Base-by-base conservation (phyloP, 2,329 filamentous ascomycete genomes). In the Bipolaris gigantea region DNA sequence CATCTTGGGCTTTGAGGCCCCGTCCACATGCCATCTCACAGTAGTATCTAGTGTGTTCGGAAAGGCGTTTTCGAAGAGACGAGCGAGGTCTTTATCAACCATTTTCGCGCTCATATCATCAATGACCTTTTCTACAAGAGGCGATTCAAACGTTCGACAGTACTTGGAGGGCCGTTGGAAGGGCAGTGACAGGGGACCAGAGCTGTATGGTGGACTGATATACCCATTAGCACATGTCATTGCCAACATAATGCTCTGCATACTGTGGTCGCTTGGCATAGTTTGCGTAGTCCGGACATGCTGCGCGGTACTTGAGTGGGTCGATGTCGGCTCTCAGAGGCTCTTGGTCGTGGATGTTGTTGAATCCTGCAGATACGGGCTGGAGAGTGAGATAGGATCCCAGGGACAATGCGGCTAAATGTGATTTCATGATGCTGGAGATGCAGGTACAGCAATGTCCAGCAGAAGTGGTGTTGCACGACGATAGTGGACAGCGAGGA, bases 1-100 rank as follows among this genome's bases (percentile, higher is more conserved):
- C 40, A 73, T 77, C 62, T 73, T 79, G 35, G 65, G 62, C 56
- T 73, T 75, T 62, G 67, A 56, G 2, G 66, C 82, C 2, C 80
- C 88, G 58, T 88, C 85, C 4, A 88, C 87, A 71, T 96, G 92
- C 82, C 93, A 96, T 66, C 89, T 86, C 60, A 96, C 85, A 0
- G 92, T 96, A 0, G 92, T 96, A 69, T 96, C 92, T 3, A 94
- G 84, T 0, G 90, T 93, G 57, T 94, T 96, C 4, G 93, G 93
- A 61, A 95, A 97, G 2, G 93, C 87, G 71, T 99, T 99, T 72
- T 96, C 91, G 71, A 99, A 99, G 10, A 99, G 80, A 23, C 92
- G 86, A 3, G 93, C 93, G 11, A 99, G 83, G 65, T 97, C 94
- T 15, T 88, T 88, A 67, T 97, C 88, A 55, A 87, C 82, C 77